phyloP scores from a whole-genome alignment of 306 rosid genomes.

The Lathyrus sativus region DNA sequence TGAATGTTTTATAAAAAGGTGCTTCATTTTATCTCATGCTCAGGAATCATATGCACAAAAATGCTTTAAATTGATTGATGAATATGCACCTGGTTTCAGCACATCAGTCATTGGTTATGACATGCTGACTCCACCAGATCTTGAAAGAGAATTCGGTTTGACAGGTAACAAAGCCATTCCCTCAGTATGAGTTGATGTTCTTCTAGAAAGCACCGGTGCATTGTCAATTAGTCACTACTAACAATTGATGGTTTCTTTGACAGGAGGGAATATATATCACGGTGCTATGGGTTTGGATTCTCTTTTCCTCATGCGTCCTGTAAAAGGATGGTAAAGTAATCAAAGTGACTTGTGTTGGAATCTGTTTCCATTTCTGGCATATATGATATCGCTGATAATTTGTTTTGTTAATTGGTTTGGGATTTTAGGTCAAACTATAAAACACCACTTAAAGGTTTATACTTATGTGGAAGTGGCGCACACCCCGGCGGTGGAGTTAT shows the following conservation, averaged over 20 bases:
- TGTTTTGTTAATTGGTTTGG: constrained; percentile 30
- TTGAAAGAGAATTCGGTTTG: constrained; percentile 87
- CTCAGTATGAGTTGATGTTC: not conserved
- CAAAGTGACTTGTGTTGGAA: not conserved
- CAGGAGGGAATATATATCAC: constrained; percentile 92
- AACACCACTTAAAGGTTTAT: constrained; percentile 72
- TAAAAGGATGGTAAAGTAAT: constrained; percentile 74
- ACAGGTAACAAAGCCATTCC: constrained; percentile 58
- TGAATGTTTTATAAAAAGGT: constrained; percentile 19
- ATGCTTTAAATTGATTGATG: constrained; percentile 78
- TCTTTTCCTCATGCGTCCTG: constrained; percentile 81
- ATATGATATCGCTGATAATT: not conserved
- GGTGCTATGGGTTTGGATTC: constrained; percentile 97
- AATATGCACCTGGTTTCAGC: constrained; percentile 90
- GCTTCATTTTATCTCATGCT: constrained; percentile 26
- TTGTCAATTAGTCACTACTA: not conserved
- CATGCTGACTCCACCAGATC: constrained; percentile 97
- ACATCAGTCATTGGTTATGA: constrained; percentile 77
- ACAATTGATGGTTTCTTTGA: constrained; percentile 16
- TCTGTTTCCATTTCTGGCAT: constrained; percentile 11
- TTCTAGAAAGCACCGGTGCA: not conserved
- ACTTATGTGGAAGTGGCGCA: constrained; percentile 80
- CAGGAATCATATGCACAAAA: constrained; percentile 76
- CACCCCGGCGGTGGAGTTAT: constrained; percentile 99
- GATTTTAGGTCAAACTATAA: constrained; percentile 70